Evolutionary conservation across 139 green algal species (phyloP), one percentile per base, ranked within the genome.

Genomic region (Coelastrella sp.): DNA sequence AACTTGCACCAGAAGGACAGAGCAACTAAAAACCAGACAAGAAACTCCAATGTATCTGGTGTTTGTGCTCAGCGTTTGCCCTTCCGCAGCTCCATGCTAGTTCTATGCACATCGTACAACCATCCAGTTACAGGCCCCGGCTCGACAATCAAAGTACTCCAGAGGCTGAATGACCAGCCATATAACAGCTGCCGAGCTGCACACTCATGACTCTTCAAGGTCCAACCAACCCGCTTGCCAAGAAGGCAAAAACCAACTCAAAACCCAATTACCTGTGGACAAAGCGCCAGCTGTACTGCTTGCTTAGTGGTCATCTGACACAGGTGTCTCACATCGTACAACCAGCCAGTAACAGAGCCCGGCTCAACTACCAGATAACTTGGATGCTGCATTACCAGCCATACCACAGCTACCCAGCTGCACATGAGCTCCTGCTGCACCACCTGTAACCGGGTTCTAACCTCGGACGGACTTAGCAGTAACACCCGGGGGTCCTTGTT

Each of bases 401-500:
- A 89, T 19, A 73, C 4, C 4, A 82, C 4, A n/a, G 58, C 4
- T 8, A 71, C n/a, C 84, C 20, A 57, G 20, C n/a, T 22, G 16
- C 71, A 81, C 47, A 32, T 23, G 3, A 89, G 56, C 56, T 80
- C 83, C n/a, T 89, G 17, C 7, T 68, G 20, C 5, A 89, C 65
- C 66, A 22, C 7, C 32, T 7, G 3, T 20, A 81, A 23, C 71
- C 84, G 71, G 20, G n/a, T 47, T 7, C 4, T 17, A 5, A 89
- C 54, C 71, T 80, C 73, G 3, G 19, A 10, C 47, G 84, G 54
- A 14, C 11, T 82, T 19, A 89, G 68, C 47, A 89, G 71, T 20
- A 89, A 73, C 17, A 89, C 84, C 32, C 84, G 57, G 16, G 84
- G 84, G 71, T 89, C 84, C 60, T 87, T 87, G 64, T 11, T n/a